Base-by-base conservation (phyloP, 2,329 filamentous ascomycete genomes). In the Hypoxylon sp. region DNA sequence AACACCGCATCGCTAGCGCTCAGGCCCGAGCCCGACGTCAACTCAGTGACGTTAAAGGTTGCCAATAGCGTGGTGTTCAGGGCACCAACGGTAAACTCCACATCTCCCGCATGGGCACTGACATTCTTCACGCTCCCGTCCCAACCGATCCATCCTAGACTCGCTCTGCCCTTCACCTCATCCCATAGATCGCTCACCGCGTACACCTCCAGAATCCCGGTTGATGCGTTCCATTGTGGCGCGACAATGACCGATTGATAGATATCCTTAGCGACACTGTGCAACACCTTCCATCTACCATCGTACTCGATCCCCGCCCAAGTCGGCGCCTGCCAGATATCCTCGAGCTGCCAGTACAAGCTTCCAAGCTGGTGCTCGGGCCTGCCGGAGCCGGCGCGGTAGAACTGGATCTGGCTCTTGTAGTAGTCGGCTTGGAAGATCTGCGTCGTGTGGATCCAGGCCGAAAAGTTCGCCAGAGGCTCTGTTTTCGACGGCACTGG, bases 311-410 rank as follows among this genome's bases (percentile, higher is more conserved):
- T 85, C 0, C 86, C 85, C 0, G 88, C 86, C 88, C 88, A 90
- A 0, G 86, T 89, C 0, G 88, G 87, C 1, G 87, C 87, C 69
- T 88, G 86, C 87, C 87, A 89, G 63, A 89, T 85, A 72, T 90
- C 88, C 70, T 90, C 87, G 1, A 91, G 79, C 72, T 90, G 88
- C 89, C 88, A 91, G 75, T 90, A 90, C 4, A 91, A 74, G 10
- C 82, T 83, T 0, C 88, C 88, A 1, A 90, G 80, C 70, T 90
- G 87, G 0, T 87, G 81, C 65, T 90, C 84, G 0, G 83, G 84
- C 71, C 83, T 73, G 0, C 87, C 88, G 41, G 85, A 87, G 0
- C 88, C 88, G 4, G 85, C 80, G 4, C 88, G 83, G 72, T 90
- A 90, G 76, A 87, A 90, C 58, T 86, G 82, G 14, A 90, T 90